Evolutionary conservation across 306 rosid genomes (phyloP).

Genomic region (Lithocarpus polystachyus): DNA sequence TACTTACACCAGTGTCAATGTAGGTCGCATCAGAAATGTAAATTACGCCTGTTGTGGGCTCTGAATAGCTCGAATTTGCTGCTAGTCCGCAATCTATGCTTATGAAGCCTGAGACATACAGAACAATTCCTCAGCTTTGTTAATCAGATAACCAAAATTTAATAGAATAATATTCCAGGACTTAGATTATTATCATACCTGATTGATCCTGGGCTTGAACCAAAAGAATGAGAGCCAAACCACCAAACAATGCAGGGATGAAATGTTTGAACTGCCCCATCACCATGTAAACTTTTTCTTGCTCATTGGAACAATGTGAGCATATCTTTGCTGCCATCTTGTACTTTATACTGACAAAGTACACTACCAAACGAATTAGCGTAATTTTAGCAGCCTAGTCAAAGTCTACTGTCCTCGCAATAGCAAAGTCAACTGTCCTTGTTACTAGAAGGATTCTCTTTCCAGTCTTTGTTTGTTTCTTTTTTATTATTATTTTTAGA

Average conservation of each 20-base stretch:
- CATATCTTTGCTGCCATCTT: neutral
- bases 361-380: too few species aligned
- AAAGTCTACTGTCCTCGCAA: too few species aligned
- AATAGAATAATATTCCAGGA: neutral
- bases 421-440: too few species aligned
- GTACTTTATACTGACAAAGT: slow-evolving; percentile 1
- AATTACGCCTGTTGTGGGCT: slow-evolving; percentile 5
- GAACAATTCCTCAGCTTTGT: neutral
- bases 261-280: too few species aligned
- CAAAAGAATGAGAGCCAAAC: too few species aligned
- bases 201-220: neutral
- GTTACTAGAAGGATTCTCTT: too few species aligned
- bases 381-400: too few species aligned
- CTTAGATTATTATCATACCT: neutral
- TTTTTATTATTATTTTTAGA: too few species aligned
- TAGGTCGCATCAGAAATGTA: slow-evolving; percentile 23
- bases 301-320: neutral
- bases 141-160: neutral
- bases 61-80: slow-evolving; percentile 4
- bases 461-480: too few species aligned
- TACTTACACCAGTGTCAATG: slow-evolving; percentile 20
- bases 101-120: neutral
- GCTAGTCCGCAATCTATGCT: slow-evolving; percentile 28
- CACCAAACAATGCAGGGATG: too few species aligned
- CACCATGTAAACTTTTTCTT: neutral